Conservation (phyloP, 2,329 filamentous ascomycete genomes). For the Aspergillus piperis region DNA sequence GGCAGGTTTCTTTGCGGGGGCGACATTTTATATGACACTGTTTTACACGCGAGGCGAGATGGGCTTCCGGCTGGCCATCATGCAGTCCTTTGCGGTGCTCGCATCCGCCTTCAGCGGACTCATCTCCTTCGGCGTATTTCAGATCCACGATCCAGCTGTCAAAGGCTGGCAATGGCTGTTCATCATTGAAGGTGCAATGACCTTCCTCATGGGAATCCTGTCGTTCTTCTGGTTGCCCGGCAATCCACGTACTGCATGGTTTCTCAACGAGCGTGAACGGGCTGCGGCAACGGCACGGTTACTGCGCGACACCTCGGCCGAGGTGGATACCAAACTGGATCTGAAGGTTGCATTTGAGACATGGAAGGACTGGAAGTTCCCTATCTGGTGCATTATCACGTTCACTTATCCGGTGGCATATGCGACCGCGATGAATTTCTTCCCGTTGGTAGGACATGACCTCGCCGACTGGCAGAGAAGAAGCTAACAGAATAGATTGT, state of each 20-base stretch:
- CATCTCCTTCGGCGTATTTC: constrained; percentile 49
- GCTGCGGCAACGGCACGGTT: constrained; percentile 47
- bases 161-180: constrained; percentile 52
- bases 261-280: constrained; percentile 38
- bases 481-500: constrained; percentile 37
- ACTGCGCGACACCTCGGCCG: constrained; percentile 49
- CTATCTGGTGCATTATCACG: constrained; percentile 48
- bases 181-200: constrained; percentile 45
- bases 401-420: constrained; percentile 55
- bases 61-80: constrained; percentile 48
- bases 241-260: constrained; percentile 39
- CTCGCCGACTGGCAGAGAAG: not conserved
- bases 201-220: constrained; percentile 29
- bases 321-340: constrained; percentile 41
- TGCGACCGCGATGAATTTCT: constrained; percentile 49
- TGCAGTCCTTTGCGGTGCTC: constrained; percentile 47
- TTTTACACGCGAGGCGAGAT: constrained; percentile 48
- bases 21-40: constrained; percentile 56
- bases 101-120: constrained; percentile 46
- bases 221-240: constrained; percentile 40
- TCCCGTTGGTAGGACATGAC: constrained; percentile 39
- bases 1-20: constrained; percentile 57
- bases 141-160: constrained; percentile 49
- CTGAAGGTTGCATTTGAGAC: constrained; percentile 45
- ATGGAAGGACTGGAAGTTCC: constrained; percentile 48